Evolutionary conservation across 2,329 filamentous ascomycete species (phyloP).

Genomic region (Sclerotinia trifoliorum): DNA sequence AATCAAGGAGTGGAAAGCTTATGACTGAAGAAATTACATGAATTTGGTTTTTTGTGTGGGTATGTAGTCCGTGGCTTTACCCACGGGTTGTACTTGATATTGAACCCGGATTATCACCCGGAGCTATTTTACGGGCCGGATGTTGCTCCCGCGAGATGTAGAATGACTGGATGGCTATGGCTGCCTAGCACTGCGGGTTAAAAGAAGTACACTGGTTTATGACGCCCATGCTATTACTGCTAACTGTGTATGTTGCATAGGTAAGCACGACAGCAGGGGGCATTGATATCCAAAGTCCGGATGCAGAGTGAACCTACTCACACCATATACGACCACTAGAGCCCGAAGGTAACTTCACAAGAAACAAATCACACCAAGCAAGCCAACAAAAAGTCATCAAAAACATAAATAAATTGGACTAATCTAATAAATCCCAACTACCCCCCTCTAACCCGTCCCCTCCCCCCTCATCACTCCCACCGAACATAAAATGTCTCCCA

Average conservation of each 20-base stretch:
- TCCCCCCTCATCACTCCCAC: too few species aligned
- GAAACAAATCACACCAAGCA: not conserved
- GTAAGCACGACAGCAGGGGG: not conserved
- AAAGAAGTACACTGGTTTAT: not conserved
- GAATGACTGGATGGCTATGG: not conserved
- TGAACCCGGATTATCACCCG: not conserved
- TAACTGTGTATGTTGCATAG: too few species aligned
- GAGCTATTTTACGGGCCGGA: not conserved
- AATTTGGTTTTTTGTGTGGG: not conserved
- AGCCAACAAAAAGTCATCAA: not conserved
- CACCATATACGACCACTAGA: not conserved
- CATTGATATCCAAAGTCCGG: not conserved
- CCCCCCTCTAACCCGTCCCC: too few species aligned
- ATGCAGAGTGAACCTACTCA: not conserved
- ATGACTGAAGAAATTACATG: not conserved
- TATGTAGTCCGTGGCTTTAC: not conserved
- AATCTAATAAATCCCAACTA: not conserved
- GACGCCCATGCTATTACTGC: not conserved
- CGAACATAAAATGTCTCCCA: slow-evolving; percentile 45
- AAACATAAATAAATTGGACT: not conserved
- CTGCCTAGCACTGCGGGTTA: not conserved
- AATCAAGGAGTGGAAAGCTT: not conserved
- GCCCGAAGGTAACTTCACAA: not conserved
- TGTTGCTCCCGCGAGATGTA: not conserved
- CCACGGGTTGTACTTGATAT: not conserved